A percentile compares a stretch with the other conserved stretches of the same genome.
These are phyloP conservation scores for Chara braunii DNA, from an alignment of 139 green algal species.

Conservation along the genomic window DNA sequence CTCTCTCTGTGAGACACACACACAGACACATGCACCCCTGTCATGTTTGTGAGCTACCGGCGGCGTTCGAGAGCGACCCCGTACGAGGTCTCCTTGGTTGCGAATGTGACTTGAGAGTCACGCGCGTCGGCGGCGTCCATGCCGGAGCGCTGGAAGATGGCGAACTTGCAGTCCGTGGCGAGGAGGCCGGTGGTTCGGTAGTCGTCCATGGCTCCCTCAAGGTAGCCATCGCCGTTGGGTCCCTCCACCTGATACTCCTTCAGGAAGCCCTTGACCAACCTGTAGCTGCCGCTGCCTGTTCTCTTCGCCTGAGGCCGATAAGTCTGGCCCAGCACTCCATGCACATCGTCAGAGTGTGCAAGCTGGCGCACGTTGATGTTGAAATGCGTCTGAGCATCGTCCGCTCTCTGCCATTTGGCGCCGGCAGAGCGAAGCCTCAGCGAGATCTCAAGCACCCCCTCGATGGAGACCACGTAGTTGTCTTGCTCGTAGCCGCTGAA, in stretches of 20 bases:
- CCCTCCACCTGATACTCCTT: background rate
- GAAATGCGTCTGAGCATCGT: conserved; percentile 7
- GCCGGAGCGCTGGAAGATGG: conserved; percentile 6
- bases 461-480: background rate
- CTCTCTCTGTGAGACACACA: too few species aligned
- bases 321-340: conserved; percentile 24
- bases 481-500: background rate
- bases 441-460: background rate
- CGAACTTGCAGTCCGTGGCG: conserved; percentile 6
- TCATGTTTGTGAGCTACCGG: too few species aligned
- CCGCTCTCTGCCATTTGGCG: background rate
- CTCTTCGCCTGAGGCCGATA: background rate
- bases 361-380: conserved; percentile 2
- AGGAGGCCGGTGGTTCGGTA: conserved; percentile 3
- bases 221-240: conserved; percentile 1
- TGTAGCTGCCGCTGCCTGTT: background rate
- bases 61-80: too few species aligned
- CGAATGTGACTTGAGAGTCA: too few species aligned
- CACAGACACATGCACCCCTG: too few species aligned
- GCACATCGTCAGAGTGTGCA: background rate
- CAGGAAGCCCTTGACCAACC: background rate
- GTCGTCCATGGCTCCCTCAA: conserved; percentile 8
- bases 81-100: too few species aligned
- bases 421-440: conserved; percentile 9
- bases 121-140: too few species aligned